A percentile compares a stretch with the other conserved stretches of the same genome.
Conservation (phyloP, 2,329 filamentous ascomycete genomes). For the Mycosphaerelloides madeirae region DNA sequence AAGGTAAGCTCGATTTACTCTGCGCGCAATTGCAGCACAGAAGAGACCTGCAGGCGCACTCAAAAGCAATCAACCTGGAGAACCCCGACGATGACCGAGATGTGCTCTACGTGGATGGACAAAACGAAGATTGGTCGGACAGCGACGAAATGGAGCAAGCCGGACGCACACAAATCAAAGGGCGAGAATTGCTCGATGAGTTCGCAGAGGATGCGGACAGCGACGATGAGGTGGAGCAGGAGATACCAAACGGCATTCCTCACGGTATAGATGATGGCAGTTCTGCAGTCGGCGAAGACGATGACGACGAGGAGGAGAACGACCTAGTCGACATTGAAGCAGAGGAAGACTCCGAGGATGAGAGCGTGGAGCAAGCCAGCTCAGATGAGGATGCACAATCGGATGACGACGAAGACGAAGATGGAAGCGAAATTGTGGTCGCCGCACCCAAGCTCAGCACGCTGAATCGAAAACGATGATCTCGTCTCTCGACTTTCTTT, state of each 20-base stretch:
- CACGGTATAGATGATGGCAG: conserved; percentile 16
- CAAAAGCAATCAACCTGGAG: conserved; percentile 48
- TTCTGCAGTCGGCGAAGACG: conserved; percentile 15
- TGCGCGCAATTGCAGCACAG: conserved; percentile 83
- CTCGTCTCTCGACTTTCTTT: neutral
- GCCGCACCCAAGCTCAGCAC: conserved; percentile 4
- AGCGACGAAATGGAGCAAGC: conserved; percentile 47
- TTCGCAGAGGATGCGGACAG: conserved; percentile 4
- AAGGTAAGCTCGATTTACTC: conserved; percentile 93
- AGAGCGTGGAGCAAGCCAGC: conserved; percentile 34
- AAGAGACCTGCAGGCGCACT: conserved; percentile 55
- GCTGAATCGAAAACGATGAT: conserved; percentile 7
- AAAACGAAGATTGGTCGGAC: conserved; percentile 57
- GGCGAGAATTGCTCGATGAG: neutral
- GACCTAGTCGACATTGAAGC: conserved; percentile 50
- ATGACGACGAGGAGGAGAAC: conserved; percentile 28
- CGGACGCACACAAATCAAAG: conserved; percentile 36
- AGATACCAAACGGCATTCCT: conserved; percentile 13
- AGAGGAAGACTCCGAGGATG: conserved; percentile 44
- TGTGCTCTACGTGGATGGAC: conserved; percentile 82
- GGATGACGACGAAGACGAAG: neutral
- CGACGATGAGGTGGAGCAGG: conserved; percentile 12
- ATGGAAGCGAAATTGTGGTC: conserved; percentile 12
- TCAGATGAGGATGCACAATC: conserved; percentile 13
- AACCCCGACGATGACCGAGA: conserved; percentile 65